phyloP scores from a whole-genome alignment of 257 asterid genomes.

The Ajuga chamaepitys region DNA sequence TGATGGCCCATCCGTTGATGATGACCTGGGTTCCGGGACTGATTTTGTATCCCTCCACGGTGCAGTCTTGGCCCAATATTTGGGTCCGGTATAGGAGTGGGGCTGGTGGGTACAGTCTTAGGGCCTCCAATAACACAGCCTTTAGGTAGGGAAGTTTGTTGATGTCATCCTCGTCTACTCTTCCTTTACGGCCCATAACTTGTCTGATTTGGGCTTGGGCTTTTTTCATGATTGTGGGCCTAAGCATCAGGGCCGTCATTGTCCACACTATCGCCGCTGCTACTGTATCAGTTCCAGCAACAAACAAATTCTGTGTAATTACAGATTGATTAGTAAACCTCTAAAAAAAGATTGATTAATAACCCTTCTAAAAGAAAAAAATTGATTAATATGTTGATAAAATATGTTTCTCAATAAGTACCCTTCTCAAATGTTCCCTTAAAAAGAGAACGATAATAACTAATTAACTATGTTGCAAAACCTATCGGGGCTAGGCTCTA shows the following conservation, averaged over 20 bases:
- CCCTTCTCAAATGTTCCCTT: too few relatives aligned
- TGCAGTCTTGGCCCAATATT: neutral
- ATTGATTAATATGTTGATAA: too few relatives aligned
- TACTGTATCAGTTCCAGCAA: constrained; percentile 34
- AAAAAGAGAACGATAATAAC: too few relatives aligned
- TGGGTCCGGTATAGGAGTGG: constrained; percentile 27
- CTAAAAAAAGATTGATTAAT: too few relatives aligned
- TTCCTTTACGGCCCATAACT: neutral
- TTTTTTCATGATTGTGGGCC: constrained; percentile 23
- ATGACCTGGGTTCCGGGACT: constrained; percentile 13
- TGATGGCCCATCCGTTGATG: constrained; percentile 37
- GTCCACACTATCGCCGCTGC: constrained; percentile 28
- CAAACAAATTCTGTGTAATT: constrained; percentile 26
- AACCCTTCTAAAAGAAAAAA: too few relatives aligned
- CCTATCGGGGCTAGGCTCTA: too few relatives aligned
- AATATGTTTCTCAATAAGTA: too few relatives aligned
- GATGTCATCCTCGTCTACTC: constrained; percentile 24
- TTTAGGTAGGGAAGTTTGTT: constrained; percentile 24
- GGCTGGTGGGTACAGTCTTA: constrained; percentile 41
- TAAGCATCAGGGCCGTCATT: constrained; percentile 32
- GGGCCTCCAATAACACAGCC: constrained; percentile 31
- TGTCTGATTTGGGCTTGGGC: constrained; percentile 20
- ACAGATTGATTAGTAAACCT: too few relatives aligned
- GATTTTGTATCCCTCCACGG: constrained; percentile 14
- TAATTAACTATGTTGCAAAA: too few relatives aligned